A percentile compares a stretch with the other conserved stretches of the same genome.
Evolutionary conservation across 805 yeast species (phyloP).

Genomic region (Candida insectorum): DNA sequence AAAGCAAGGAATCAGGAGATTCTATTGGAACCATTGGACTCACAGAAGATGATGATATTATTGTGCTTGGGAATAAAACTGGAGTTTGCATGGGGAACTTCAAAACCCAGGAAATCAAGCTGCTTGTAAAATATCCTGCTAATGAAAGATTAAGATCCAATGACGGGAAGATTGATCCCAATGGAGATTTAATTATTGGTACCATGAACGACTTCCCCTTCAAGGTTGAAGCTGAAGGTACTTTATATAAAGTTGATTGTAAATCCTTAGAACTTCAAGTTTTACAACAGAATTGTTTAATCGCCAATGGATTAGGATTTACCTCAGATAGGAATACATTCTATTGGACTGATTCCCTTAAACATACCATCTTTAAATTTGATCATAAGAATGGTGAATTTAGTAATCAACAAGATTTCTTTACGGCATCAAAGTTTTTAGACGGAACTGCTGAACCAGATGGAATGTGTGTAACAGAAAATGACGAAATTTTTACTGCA

Average conservation of each 20-base stretch:
- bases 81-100: constrained; percentile 63
- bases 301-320: constrained; percentile 66
- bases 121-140: constrained; percentile 38
- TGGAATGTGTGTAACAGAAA: constrained; percentile 61
- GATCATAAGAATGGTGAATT: constrained; percentile 25
- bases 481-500: constrained; percentile 60
- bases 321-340: constrained; percentile 23
- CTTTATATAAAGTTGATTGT: constrained; percentile 30
- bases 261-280: constrained; percentile 26
- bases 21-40: constrained; percentile 73
- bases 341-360: constrained; percentile 41
- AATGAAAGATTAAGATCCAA: constrained; percentile 49
- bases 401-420: constrained; percentile 22
- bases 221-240: constrained; percentile 47
- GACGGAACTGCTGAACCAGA: constrained; percentile 57
- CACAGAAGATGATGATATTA: constrained; percentile 50
- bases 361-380: constrained; percentile 31
- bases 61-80: constrained; percentile 58
- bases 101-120: constrained; percentile 27
- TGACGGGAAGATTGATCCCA: constrained; percentile 77
- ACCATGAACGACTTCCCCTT: constrained; percentile 60
- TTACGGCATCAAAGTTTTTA: constrained; percentile 27
- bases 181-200: constrained; percentile 79
- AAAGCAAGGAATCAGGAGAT: constrained; percentile 31
- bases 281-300: constrained; percentile 37